These are phyloP conservation scores for Hippophae tibetana DNA, from an alignment of 306 rosid genomes.

Conservation along the genomic window DNA sequence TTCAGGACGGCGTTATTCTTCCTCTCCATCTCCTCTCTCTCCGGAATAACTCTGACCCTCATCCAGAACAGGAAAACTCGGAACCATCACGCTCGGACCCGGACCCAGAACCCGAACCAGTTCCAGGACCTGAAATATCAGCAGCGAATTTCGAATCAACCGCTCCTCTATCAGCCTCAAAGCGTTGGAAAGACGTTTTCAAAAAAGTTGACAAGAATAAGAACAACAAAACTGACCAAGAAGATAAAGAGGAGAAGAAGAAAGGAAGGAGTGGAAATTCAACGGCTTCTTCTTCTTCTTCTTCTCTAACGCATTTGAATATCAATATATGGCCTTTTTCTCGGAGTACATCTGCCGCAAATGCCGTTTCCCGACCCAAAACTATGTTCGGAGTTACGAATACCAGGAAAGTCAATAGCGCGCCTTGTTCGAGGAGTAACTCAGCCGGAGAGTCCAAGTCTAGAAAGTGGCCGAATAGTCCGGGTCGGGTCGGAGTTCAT, in stretches of 20 bases:
- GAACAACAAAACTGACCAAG: conserved; percentile 7
- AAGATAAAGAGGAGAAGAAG: conserved; percentile 34
- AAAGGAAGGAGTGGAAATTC: conserved; percentile 35
- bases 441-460: too few species aligned
- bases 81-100: conserved; percentile 6
- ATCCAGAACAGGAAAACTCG: conserved; percentile 11
- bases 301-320: conserved; percentile 56
- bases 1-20: conserved; percentile 71
- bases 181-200: conserved; percentile 86
- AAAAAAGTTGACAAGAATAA: conserved; percentile 48
- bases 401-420: too few species aligned
- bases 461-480: too few species aligned
- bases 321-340: too few species aligned
- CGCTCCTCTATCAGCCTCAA: conserved; percentile 41
- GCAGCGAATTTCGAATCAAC: conserved; percentile 21
- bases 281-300: conserved; percentile 39
- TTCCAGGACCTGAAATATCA: conserved; percentile 24
- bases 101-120: conserved; percentile 20
- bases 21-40: conserved; percentile 56
- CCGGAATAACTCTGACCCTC: conserved; percentile 5
- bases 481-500: too few species aligned
- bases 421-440: too few species aligned
- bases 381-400: too few species aligned
- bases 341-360: too few species aligned
- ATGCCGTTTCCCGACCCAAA: too few species aligned